A percentile compares a stretch with the other conserved stretches of the same genome.
phyloP scores from a whole-genome alignment of 2,329 filamentous ascomycete species.

The Calonectria hongkongensis region DNA sequence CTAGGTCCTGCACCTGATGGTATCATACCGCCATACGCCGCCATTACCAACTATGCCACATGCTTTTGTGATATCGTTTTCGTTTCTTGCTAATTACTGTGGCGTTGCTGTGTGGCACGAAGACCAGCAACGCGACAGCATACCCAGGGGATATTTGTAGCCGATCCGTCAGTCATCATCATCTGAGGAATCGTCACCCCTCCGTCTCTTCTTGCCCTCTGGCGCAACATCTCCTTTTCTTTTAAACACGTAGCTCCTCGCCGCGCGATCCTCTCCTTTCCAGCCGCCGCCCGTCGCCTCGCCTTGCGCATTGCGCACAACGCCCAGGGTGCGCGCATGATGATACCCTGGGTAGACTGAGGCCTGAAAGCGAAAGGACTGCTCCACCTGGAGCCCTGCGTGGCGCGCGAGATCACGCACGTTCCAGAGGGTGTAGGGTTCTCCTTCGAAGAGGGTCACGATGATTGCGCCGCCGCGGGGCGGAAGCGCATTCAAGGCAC shows the following conservation, averaged over 20 bases:
- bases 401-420: slow-evolving; percentile 90
- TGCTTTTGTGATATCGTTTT: neutral
- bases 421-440: slow-evolving; percentile 98
- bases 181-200: slow-evolving; percentile 58
- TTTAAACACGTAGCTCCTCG: slow-evolving; percentile 78
- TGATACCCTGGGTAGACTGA: slow-evolving; percentile 82
- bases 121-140: neutral
- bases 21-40: slow-evolving; percentile 33
- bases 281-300: slow-evolving; percentile 64
- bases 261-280: slow-evolving; percentile 65
- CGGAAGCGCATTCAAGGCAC: slow-evolving; percentile 63
- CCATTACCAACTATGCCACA: slow-evolving; percentile 18
- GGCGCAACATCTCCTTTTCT: slow-evolving; percentile 70
- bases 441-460: slow-evolving; percentile 92
- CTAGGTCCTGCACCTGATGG: slow-evolving; percentile 21
- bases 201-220: slow-evolving; percentile 56
- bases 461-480: slow-evolving; percentile 77
- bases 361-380: slow-evolving; percentile 82
- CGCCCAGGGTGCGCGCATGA: slow-evolving; percentile 84
- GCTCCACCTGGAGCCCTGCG: slow-evolving; percentile 80
- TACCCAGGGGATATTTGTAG: neutral
- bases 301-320: slow-evolving; percentile 70
- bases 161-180: slow-evolving; percentile 51
- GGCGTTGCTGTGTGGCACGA: neutral
- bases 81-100: neutral